phyloP scores from a whole-genome alignment of 2,329 filamentous ascomycete species.

The Neurospora crassa region DNA sequence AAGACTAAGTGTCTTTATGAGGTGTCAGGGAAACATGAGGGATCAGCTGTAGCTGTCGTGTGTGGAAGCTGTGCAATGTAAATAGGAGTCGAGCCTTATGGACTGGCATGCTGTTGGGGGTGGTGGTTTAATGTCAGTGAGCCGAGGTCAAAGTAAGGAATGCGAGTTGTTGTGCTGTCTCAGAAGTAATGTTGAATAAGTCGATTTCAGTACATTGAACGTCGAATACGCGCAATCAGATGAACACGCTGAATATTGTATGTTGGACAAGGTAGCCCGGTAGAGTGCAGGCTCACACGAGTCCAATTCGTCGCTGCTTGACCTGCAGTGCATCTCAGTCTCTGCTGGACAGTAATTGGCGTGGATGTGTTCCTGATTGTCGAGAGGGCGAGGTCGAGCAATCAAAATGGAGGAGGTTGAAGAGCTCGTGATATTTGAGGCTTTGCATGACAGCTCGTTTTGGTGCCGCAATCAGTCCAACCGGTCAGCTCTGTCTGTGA shows the following conservation, averaged over 20 bases:
- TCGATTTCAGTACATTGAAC: background rate
- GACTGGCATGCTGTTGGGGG: background rate
- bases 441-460: background rate
- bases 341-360: background rate
- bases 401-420: background rate
- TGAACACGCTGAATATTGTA: background rate
- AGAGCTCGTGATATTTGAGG: background rate
- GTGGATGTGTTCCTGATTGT: background rate
- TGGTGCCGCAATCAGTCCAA: background rate
- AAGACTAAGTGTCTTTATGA: background rate
- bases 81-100: background rate
- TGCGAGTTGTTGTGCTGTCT: background rate
- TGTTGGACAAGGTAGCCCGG: background rate
- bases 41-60: background rate
- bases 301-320: background rate
- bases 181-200: background rate
- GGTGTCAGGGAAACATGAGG: background rate
- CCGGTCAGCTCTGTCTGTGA: background rate
- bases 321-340: background rate
- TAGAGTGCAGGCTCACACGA: background rate
- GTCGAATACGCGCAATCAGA: background rate
- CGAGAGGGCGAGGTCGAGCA: background rate
- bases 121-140: background rate
- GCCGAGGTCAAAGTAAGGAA: background rate
- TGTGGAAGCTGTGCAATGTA: background rate